A percentile compares a stretch with the other conserved stretches of the same genome.
phyloP scores from a whole-genome alignment of 176 grass and related monocot species.

The Oryza meridionalis region DNA sequence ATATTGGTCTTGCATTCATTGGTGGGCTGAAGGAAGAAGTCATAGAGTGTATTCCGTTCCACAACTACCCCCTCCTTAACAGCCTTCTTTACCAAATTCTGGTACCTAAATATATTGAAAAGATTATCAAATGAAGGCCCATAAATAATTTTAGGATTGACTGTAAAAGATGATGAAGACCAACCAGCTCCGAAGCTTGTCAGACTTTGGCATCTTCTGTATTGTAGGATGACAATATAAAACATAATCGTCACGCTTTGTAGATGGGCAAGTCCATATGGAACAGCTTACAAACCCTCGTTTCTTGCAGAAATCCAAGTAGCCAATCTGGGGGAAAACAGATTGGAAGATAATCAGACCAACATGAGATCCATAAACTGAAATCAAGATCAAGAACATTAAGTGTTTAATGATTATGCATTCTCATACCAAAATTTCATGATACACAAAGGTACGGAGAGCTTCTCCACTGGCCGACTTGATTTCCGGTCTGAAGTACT shows the following conservation, averaged over 20 bases:
- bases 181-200: conserved; percentile 89
- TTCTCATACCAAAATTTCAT: conserved; percentile 90
- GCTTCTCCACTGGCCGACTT: conserved; percentile 83
- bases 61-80: conserved; percentile 76
- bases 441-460: conserved; percentile 91
- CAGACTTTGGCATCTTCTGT: conserved; percentile 94
- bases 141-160: conserved; percentile 25
- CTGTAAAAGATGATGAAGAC: conserved; percentile 26
- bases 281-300: conserved; percentile 89
- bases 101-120: conserved; percentile 71
- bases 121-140: conserved; percentile 24
- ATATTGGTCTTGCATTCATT: conserved; percentile 76
- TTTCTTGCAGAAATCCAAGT: conserved; percentile 94
- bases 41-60: conserved; percentile 79
- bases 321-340: conserved; percentile 64
- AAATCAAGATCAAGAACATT: conserved; percentile 27
- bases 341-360: conserved; percentile 16
- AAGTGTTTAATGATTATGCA: conserved; percentile 18
- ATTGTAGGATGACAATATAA: conserved; percentile 88
- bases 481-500: conserved; percentile 92
- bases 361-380: conserved; percentile 28
- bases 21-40: conserved; percentile 72
- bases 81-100: conserved; percentile 75
- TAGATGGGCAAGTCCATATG: conserved; percentile 96
- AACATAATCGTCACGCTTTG: conserved; percentile 94